Conservation (phyloP, 2,329 filamentous ascomycete genomes). For the Neofusicoccum sp. region DNA sequence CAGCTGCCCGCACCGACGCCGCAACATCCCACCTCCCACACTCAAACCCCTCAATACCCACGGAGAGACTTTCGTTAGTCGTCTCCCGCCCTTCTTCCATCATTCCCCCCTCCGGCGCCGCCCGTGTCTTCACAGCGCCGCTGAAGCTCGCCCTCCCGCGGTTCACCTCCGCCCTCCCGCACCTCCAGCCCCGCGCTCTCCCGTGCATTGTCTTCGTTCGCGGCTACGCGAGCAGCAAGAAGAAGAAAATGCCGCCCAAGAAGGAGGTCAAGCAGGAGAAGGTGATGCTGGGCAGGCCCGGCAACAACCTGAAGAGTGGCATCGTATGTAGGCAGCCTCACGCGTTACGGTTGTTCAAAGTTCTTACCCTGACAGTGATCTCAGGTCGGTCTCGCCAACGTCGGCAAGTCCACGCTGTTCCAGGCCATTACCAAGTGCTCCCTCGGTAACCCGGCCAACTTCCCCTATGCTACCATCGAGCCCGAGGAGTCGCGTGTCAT, state of each 20-base stretch:
- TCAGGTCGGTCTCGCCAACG: conserved; percentile 96
- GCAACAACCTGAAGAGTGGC: conserved; percentile 98
- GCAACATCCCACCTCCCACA: conserved; percentile 16
- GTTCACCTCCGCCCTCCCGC: conserved; percentile 39
- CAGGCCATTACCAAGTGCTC: conserved; percentile 98
- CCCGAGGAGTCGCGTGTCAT: conserved; percentile 97
- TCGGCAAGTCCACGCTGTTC: conserved; percentile 99
- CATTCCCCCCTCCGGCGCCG: conserved; percentile 41
- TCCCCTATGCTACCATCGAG: conserved; percentile 98
- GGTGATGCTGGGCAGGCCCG: conserved; percentile 90
- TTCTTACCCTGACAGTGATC: conserved; percentile 48
- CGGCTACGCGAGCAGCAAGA: conserved; percentile 54
- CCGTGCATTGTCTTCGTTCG: conserved; percentile 49
- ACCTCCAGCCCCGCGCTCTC: conserved; percentile 37
- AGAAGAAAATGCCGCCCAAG: conserved; percentile 92
- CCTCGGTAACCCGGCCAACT: conserved; percentile 98
- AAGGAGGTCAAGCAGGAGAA: conserved; percentile 92
- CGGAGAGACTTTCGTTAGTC: conserved; percentile 28
- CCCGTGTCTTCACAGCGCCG: conserved; percentile 46
- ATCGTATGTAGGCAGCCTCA: conserved; percentile 75
- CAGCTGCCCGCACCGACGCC: neutral
- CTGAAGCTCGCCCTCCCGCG: conserved; percentile 55
- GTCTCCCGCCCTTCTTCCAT: conserved; percentile 26
- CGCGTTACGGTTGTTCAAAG: conserved; percentile 29
- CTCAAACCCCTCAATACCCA: neutral